Evolutionary conservation across 163 green algal species (phyloP), one percentile per base, ranked within the genome.

Genomic region (Smithsoniella earleae): DNA sequence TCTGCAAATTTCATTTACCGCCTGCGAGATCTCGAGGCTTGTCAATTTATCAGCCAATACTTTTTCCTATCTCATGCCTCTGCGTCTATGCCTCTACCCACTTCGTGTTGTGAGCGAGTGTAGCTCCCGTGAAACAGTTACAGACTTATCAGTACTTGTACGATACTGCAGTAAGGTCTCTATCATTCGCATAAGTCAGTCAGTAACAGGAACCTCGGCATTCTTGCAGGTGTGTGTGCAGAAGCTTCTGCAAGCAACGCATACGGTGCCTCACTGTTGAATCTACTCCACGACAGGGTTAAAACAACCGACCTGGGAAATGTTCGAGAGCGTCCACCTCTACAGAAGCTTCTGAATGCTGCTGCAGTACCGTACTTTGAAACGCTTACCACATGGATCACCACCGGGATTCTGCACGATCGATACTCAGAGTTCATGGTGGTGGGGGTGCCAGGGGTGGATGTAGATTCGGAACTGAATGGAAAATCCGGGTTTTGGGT

Each of bases 381-480:
- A 34, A n/a, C 6, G 20, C 58, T 69, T 33, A 69, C 58, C 1
- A 30, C 27, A 30, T 69, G 58, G 58, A 31, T 69, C 0, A 16
- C 58, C 6, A 38, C 58, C n/a, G 58, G 58, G 18, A 34, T 1
- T 30, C 58, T 69, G 6, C 18, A 30, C 5, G 58, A 69, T 33
- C 58, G 30, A 5, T 69, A 13, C 34, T 30, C 58, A 16, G 58
- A 69, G 58, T 69, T 69, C 58, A 69, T 69, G 58, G 58, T 69
- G 18, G 58, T 69, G 27, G 58, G 5, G 3, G 58, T 69, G 1
- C 58, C 58, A 5, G 58, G 58, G 6, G 43, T 69, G 58, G 16
- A 34, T 1, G 34, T 36, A 30, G 58, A 69, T 36, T 30, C 25
- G 58, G 58, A 69, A 13, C 58, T 69, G 27, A 18, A 69, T 33